These are phyloP conservation scores for Scutellaria barbata DNA, from an alignment of 257 asterid species.

Conservation along the genomic window DNA sequence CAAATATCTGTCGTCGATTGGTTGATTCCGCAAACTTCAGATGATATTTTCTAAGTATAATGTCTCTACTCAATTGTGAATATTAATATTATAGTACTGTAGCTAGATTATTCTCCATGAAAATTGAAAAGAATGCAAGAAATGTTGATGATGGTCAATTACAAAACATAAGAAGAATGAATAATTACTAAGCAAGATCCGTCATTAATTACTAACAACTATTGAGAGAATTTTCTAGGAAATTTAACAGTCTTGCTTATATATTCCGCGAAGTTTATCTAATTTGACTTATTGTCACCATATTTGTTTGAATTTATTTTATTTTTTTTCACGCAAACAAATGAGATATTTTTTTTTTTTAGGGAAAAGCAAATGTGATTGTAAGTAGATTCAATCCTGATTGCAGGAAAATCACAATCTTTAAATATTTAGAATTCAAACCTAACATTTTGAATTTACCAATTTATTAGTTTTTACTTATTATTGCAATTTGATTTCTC, in stretches of 20 bases:
- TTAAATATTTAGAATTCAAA: no score
- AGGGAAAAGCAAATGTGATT: no score
- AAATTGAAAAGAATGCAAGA: no score
- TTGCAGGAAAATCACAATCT: no score
- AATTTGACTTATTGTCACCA: not conserved
- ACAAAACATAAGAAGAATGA: not conserved
- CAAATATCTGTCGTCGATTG: not conserved
- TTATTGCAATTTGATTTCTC: no score
- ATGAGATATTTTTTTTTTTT: no score
- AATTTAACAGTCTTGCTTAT: slow-evolving; percentile 23
- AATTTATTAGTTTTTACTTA: no score
- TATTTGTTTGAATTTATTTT: not conserved
- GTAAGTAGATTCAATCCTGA: no score
- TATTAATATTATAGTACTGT: not conserved
- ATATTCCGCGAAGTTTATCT: slow-evolving; percentile 28
- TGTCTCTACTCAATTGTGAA: no score
- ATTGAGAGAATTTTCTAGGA: slow-evolving; percentile 27
- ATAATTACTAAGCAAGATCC: slow-evolving; percentile 12
- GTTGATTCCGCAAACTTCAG: not conserved
- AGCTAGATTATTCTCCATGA: no score
- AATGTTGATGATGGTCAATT: no score
- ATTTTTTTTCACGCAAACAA: not conserved
- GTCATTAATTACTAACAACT: not conserved
- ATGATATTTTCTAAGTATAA: not conserved
- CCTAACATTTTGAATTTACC: no score